Conservation (phyloP, 805 yeast species). For the Saturnispora quitensis region DNA sequence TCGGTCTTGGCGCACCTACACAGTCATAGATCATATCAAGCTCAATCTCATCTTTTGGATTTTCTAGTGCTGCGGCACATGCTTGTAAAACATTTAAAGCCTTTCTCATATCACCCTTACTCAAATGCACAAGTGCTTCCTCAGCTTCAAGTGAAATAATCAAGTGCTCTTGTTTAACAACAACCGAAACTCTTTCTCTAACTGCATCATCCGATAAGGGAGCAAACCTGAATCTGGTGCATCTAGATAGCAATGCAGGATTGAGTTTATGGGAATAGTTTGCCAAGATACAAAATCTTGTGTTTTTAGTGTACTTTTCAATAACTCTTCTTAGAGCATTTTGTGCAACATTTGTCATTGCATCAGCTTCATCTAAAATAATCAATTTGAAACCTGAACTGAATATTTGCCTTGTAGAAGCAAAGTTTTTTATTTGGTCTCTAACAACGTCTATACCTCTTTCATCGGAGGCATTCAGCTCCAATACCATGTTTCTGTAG, state of each 20-base stretch:
- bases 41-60: conserved; percentile 43
- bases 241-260: conserved; percentile 89
- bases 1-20: conserved; percentile 92
- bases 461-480: conserved; percentile 93
- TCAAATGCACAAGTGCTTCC: conserved; percentile 54
- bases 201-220: conserved; percentile 69
- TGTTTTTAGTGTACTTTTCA: conserved; percentile 87
- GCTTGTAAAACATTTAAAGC: conserved; percentile 93
- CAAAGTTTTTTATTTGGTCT: conserved; percentile 93
- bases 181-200: conserved; percentile 55
- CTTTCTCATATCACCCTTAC: conserved; percentile 96
- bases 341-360: conserved; percentile 85
- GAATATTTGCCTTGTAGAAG: conserved; percentile 91
- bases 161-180: conserved; percentile 60
- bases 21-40: conserved; percentile 82
- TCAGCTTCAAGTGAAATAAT: conserved; percentile 51
- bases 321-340: conserved; percentile 76
- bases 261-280: conserved; percentile 92
- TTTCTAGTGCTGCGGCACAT: conserved; percentile 67
- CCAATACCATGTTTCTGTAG: conserved; percentile 83
- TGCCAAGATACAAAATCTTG: conserved; percentile 93
- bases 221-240: conserved; percentile 88
- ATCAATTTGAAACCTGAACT: conserved; percentile 77
- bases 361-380: conserved; percentile 92
- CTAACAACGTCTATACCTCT: conserved; percentile 98